A percentile compares a stretch with the other conserved stretches of the same genome.
Evolutionary conservation across 768 basidiomycete species (phyloP).

Genomic region (Asterophora lycoperdoides): DNA sequence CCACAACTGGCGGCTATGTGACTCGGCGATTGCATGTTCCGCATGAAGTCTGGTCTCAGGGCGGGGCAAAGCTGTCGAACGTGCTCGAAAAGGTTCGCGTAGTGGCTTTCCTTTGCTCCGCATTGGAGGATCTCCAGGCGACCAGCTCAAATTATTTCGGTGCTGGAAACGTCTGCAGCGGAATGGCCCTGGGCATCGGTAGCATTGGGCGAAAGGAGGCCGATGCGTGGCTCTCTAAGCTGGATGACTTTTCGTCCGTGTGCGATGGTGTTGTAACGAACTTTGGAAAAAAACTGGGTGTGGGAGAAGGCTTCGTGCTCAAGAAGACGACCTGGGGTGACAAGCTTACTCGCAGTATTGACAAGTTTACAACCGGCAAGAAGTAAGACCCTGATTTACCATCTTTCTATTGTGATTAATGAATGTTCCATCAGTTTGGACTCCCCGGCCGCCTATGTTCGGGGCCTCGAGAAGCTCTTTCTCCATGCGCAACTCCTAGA

Average conservation of each 20-base stretch:
- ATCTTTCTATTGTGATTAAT: constrained; percentile 11
- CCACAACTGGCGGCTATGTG: constrained; percentile 80
- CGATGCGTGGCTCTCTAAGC: constrained; percentile 69
- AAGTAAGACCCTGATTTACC: constrained; percentile 48
- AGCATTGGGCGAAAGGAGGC: constrained; percentile 75
- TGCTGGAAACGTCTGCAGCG: constrained; percentile 73
- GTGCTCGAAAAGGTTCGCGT: constrained; percentile 83
- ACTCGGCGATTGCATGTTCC: constrained; percentile 85
- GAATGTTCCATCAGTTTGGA: constrained; percentile 56
- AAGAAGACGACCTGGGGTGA: constrained; percentile 81
- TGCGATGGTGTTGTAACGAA: constrained; percentile 78
- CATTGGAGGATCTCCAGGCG: constrained; percentile 72
- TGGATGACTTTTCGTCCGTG: constrained; percentile 76
- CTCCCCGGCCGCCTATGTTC: constrained; percentile 81
- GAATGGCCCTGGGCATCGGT: constrained; percentile 70
- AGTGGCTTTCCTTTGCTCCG: constrained; percentile 72
- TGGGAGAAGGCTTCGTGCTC: constrained; percentile 81
- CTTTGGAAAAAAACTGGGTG: constrained; percentile 84
- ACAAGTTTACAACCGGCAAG: constrained; percentile 86
- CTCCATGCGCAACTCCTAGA: constrained; percentile 75
- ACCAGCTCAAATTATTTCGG: constrained; percentile 73
- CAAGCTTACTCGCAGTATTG: constrained; percentile 69
- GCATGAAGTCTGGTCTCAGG: constrained; percentile 87
- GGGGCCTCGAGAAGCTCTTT: constrained; percentile 72
- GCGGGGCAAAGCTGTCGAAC: constrained; percentile 80